Conservation (phyloP, 2,329 filamentous ascomycete genomes). For the Tolypocladium guangdongense region DNA sequence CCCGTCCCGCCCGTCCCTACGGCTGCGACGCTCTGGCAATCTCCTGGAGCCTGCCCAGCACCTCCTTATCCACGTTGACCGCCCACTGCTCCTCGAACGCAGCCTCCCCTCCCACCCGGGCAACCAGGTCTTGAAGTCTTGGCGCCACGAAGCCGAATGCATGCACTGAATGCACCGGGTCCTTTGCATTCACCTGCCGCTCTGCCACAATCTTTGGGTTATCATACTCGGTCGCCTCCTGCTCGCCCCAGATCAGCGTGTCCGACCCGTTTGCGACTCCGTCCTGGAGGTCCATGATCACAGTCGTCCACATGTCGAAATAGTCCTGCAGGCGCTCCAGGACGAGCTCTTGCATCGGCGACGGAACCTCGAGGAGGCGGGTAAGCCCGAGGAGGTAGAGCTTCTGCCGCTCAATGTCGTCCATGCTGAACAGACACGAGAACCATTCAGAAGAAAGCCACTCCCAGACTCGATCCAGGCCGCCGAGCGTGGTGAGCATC, state of each 20-base stretch:
- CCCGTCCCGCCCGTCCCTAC: too few species aligned
- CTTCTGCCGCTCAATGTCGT: slow-evolving; percentile 55
- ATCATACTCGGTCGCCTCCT: slow-evolving; percentile 39
- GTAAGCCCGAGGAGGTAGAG: slow-evolving; percentile 64
- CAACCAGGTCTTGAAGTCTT: slow-evolving; percentile 48
- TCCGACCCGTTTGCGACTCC: slow-evolving; percentile 42
- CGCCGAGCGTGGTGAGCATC: slow-evolving; percentile 36
- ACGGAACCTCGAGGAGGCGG: slow-evolving; percentile 54
- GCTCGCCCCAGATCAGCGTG: slow-evolving; percentile 35
- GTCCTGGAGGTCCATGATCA: slow-evolving; percentile 55
- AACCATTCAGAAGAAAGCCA: slow-evolving; percentile 59
- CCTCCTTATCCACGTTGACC: slow-evolving; percentile 64
- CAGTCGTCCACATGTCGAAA: slow-evolving; percentile 64
- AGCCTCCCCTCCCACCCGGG: slow-evolving; percentile 50
- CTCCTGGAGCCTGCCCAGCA: slow-evolving; percentile 50
- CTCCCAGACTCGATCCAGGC: slow-evolving; percentile 40
- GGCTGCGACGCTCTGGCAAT: slow-evolving; percentile 12
- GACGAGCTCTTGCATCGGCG: slow-evolving; percentile 45
- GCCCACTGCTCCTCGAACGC: slow-evolving; percentile 58
- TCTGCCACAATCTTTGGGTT: slow-evolving; percentile 44
- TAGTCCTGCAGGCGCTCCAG: slow-evolving; percentile 58
- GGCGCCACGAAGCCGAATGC: slow-evolving; percentile 53
- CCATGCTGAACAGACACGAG: slow-evolving; percentile 55
- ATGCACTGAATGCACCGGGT: slow-evolving; percentile 58
- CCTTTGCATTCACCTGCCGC: slow-evolving; percentile 41